Evolutionary conservation across 2,329 filamentous ascomycete species (phyloP), one percentile per base, ranked within the genome.

Genomic region (Massarina eburnea): DNA sequence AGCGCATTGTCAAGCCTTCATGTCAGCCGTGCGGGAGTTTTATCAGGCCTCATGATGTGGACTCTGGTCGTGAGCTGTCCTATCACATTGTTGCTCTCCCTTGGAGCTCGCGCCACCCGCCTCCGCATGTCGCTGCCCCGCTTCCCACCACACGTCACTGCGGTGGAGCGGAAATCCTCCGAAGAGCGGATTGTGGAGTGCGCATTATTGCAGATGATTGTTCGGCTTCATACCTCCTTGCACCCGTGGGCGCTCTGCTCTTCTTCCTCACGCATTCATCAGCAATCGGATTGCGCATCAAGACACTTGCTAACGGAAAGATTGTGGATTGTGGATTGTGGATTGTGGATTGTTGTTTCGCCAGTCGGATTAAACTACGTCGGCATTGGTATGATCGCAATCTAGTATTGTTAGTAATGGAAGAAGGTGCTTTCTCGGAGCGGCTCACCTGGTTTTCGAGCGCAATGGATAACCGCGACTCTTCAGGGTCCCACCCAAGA

Each of bases 401-500:
- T 63, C 67, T 70, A 27, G n/a, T 39, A 35, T 36, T 54, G 50
- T 38, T 20, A 39, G 21, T 19, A 37, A 24, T 35, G 21, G 27
- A 6, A 7, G 19, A 34, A 33, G 21, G 33, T 9, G 18, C 6
- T 24, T 20, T 22, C 9, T 19, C 27, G 12, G 8, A 26, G 20
- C 26, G 8, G 46, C 59, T 35, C 51, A 70, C 68, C 62, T 71
- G 67, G 42, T 71, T 70, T 35, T 65, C 67, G 19, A 71, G 57
- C 7, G 64, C 64, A 37, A 70, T 61, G 0, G 68, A 70, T 22
- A 72, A 39, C 39, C 64, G 62, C 41, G 68, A 67, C 29, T 66
- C 63, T 45, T 71, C 66, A 26, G 66, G 59, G 32, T 72, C 66
- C 69, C 69, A 72, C 18, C 64, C 62, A n/a, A 72, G 52, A 47